These are phyloP conservation scores for Microascus cirrosus DNA, from an alignment of 2,329 filamentous ascomycete species.

Conservation along the genomic window DNA sequence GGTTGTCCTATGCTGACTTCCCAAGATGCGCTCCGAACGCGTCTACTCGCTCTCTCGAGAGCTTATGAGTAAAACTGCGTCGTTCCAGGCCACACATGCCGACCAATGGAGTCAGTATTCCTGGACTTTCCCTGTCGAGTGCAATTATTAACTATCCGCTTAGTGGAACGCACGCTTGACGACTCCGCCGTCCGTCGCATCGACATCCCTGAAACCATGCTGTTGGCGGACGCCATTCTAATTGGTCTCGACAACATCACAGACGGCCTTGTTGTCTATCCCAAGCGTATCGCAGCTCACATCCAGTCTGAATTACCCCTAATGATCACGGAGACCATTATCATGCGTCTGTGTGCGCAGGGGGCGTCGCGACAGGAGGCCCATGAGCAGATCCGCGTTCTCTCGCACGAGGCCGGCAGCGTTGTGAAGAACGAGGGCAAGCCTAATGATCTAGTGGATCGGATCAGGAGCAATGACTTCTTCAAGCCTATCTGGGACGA, in stretches of 20 bases:
- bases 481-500: constrained; percentile 64
- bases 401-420: constrained; percentile 63
- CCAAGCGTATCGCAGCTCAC: constrained; percentile 54
- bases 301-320: constrained; percentile 75
- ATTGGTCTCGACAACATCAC: constrained; percentile 58
- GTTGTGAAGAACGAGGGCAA: constrained; percentile 43
- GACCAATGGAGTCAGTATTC: constrained; percentile 7
- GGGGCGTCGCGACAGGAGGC: constrained; percentile 68
- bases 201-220: constrained; percentile 54
- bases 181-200: constrained; percentile 64
- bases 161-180: constrained; percentile 62
- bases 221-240: constrained; percentile 57
- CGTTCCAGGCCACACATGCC: constrained; percentile 10
- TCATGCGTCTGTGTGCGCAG: constrained; percentile 65
- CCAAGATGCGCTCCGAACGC: constrained; percentile 22
- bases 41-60: constrained; percentile 34
- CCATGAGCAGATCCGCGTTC: constrained; percentile 77
- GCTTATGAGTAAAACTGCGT: constrained; percentile 20
- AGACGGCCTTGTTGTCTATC: constrained; percentile 67
- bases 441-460: constrained; percentile 69
- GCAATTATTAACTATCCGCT: background rate
- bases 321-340: constrained; percentile 60
- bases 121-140: background rate
- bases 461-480: constrained; percentile 62
- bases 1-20: background rate